Evolutionary conservation across 805 yeast species (phyloP).

Genomic region (Yarrowia sp.): DNA sequence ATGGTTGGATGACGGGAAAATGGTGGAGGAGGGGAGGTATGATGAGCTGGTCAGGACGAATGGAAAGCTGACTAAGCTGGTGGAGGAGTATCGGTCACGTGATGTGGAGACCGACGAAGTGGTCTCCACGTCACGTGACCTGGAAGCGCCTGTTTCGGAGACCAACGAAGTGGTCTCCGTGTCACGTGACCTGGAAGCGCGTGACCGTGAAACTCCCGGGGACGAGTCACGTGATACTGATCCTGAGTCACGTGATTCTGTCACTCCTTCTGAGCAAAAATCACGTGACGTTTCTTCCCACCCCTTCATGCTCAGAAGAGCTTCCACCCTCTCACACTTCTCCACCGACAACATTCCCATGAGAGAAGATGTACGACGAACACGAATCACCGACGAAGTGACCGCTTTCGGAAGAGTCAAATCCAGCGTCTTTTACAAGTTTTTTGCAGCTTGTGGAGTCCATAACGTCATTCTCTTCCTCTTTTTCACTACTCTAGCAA

Average conservation of each 20-base stretch:
- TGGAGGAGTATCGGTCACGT: background rate
- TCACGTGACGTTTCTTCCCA: too few relatives aligned
- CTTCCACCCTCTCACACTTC: conserved; percentile 47
- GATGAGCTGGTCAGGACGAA: conserved; percentile 46
- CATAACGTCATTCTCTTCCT: conserved; percentile 27
- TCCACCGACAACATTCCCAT: background rate
- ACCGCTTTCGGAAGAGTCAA: conserved; percentile 1
- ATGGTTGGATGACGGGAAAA: conserved; percentile 60
- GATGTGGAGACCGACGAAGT: too few relatives aligned
- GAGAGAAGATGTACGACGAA: conserved; percentile 14
- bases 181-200: too few relatives aligned
- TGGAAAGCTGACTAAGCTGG: background rate
- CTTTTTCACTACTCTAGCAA: conserved; percentile 49
- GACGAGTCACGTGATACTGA: background rate
- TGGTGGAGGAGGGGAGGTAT: conserved; percentile 58
- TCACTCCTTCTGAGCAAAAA: too few relatives aligned
- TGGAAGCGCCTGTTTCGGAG: too few relatives aligned
- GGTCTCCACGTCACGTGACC: too few relatives aligned
- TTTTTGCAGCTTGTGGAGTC: conserved; percentile 76
- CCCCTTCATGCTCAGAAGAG: conserved; percentile 43
- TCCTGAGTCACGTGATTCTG: background rate
- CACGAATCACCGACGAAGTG: conserved; percentile 8
- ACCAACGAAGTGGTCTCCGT: too few relatives aligned
- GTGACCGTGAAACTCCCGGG: too few relatives aligned
- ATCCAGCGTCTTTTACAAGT: conserved; percentile 68